Conservation (phyloP, 352 stramenopile species). For the Globisporangium irregulare region DNA sequence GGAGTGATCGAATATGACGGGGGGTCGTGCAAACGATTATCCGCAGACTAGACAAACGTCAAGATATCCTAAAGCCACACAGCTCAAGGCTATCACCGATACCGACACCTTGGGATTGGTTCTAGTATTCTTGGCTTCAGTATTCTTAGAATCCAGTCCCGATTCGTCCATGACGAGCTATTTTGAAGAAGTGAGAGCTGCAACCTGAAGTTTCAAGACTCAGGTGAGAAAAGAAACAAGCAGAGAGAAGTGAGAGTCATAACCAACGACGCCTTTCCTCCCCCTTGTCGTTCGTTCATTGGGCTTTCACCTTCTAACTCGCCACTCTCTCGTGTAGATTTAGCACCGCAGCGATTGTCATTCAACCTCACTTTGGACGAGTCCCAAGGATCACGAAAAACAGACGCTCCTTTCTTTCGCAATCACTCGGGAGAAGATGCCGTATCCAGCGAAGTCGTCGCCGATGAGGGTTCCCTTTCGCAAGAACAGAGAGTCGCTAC, state of each 20-base stretch:
- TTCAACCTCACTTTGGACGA: not conserved
- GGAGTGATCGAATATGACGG: not conserved
- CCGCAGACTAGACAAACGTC: not conserved
- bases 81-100: not conserved
- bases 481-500: not conserved
- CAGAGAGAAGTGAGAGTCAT: not conserved
- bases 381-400: not conserved
- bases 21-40: not conserved
- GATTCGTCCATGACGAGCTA: not conserved
- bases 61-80: not conserved
- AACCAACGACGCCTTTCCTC: not conserved
- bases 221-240: not conserved
- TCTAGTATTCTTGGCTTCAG: not conserved
- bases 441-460: not conserved
- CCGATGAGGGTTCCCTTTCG: not conserved
- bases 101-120: not conserved
- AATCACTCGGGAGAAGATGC: not conserved
- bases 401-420: not conserved
- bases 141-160: not conserved
- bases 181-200: not conserved
- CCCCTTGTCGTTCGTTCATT: not conserved
- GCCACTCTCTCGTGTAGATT: not conserved
- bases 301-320: not conserved
- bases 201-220: not conserved
- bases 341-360: not conserved